These are phyloP conservation scores for Brassica hybrid DNA, from an alignment of 441 rosid species.

Conservation along the genomic window DNA sequence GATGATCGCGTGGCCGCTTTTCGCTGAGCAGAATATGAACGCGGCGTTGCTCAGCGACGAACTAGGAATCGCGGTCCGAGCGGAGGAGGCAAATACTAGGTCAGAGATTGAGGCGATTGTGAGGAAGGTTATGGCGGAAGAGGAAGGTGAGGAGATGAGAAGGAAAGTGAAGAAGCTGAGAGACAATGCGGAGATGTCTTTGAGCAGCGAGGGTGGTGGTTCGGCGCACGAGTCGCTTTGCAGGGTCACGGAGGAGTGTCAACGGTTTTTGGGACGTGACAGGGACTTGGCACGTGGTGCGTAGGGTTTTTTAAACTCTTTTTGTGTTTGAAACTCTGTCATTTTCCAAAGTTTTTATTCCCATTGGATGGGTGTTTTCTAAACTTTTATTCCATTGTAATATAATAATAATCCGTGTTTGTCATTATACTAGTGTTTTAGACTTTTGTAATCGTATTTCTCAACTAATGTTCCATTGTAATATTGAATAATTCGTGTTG, in stretches of 20 bases:
- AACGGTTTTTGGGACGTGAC: slow-evolving; percentile 16
- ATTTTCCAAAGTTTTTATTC: background rate
- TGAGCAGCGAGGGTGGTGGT: slow-evolving; percentile 35
- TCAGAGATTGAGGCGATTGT: slow-evolving; percentile 49
- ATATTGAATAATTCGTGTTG: slow-evolving; percentile 1
- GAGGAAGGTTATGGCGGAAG: slow-evolving; percentile 45
- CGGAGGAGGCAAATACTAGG: slow-evolving; percentile 32
- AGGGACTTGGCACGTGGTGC: slow-evolving; percentile 40
- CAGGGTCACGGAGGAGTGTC: slow-evolving; percentile 36
- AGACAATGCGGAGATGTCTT: slow-evolving; percentile 37
- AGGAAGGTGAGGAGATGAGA: slow-evolving; percentile 44
- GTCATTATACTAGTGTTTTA: background rate
- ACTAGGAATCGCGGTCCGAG: slow-evolving; percentile 46
- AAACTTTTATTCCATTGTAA: background rate
- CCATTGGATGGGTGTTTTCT: background rate
- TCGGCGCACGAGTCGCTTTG: slow-evolving; percentile 37
- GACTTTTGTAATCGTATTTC: background rate
- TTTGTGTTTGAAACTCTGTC: background rate
- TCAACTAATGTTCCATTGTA: background rate
- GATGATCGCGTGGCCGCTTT: slow-evolving; percentile 65
- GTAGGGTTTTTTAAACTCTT: background rate
- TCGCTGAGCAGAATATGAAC: slow-evolving; percentile 62
- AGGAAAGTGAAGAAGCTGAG: slow-evolving; percentile 44
- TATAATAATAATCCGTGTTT: slow-evolving; percentile 12
- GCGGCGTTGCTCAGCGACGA: slow-evolving; percentile 51